Evolutionary conservation across 1,284 basidiomycete genomes (phyloP), one percentile per base, ranked within the genome.

Genomic region (Cryptococcus jaspeensis): DNA sequence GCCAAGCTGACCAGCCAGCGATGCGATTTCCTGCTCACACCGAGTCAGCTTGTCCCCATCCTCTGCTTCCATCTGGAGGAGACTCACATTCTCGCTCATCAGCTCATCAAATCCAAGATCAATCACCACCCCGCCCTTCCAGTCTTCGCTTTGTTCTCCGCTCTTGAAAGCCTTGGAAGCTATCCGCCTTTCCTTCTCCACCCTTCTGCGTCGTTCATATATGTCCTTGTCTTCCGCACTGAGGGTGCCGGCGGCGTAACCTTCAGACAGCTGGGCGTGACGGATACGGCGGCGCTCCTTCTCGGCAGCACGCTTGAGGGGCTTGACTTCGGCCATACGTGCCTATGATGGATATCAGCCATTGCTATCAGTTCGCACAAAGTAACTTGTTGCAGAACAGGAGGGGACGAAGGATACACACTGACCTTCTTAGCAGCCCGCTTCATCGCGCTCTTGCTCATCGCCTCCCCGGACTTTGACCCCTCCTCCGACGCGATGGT

Each of bases 61-160:
- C n/a, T 25, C 9, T 52, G 23, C 7, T 9, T 28, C 20, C 12
- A 22, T 44, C 23, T 9, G 15, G n/a, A 22, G 8, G 12, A 16
- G 16, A 79, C 86, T 66, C 72, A 93, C 94, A 81, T 92, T 93
- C 54, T 93, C 92, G 48, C 80, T 85, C 96, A 99, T 99, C 77
- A 88, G 82, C 47, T 92, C 85, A 74, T 99, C 96, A 72, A 99
- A 99, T 2, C 87, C 92, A 7, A 96, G 81, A 78, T 99, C 96
- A 28, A 99, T 79, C 20, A 96, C 84, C 2, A 99, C 82, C 37
- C 83, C 84, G 9, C 89, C 90, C 16, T 82, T 81, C 79, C 73
- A 80, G 28, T 74, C 63, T n/a, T 66, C 52, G 11, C 53, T 56
- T 47, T 56, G 41, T 47, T 60, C 60, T 42, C 61, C 71, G 40